Base-by-base conservation (phyloP, 371 early-diverging fungal genomes). In the Rhizopus microsporus region DNA sequence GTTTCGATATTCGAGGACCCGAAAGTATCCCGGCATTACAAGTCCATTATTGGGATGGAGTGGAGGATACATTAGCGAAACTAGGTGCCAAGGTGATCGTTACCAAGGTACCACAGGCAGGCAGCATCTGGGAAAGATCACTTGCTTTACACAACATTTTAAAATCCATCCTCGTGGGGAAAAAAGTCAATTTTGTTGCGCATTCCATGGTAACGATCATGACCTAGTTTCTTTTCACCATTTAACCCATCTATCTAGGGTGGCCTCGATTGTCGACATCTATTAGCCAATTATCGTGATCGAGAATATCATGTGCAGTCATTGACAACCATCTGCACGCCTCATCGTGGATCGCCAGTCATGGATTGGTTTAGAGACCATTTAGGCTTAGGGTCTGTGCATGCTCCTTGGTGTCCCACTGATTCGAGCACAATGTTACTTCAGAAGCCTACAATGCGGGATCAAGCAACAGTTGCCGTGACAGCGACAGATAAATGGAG, bases 301-400 rank as follows among this genome's bases (percentile, higher is more conserved):
- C 73, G 77, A 47, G 66, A 75, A 34, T 93, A 88, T 62, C 50
- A 71, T 6, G 86, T 96, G 7, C 78, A 73, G 35, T 89, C 93
- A 4, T 70, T 96, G 23, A 93, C 94, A 0, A 94, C 95, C 1
- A 80, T 96, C n/a, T 89, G 88, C 5, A 93, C 96, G 9, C 96
- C 96, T 17, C 96, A 96, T 68, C 84, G 93, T 16, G 96, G 96
- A 6, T 85, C 86, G 35, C 85, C 90, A 10, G 88, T 94, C 61
- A 94, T 94, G 93, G 94, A 94, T 73, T 94, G 91, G 90, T 90
- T 88, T 60, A 81, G 89, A 29, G 93, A 93, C 63, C 75, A 85
- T 53, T 67, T 94, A 32, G 86, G 89, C 13, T 75, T 92, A 1
- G 80, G 81, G 23, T 23, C 30, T 46, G 29, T 29, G 46, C 29